Conservation (phyloP, 179 eudicot species). For the Beta lomatogona region DNA sequence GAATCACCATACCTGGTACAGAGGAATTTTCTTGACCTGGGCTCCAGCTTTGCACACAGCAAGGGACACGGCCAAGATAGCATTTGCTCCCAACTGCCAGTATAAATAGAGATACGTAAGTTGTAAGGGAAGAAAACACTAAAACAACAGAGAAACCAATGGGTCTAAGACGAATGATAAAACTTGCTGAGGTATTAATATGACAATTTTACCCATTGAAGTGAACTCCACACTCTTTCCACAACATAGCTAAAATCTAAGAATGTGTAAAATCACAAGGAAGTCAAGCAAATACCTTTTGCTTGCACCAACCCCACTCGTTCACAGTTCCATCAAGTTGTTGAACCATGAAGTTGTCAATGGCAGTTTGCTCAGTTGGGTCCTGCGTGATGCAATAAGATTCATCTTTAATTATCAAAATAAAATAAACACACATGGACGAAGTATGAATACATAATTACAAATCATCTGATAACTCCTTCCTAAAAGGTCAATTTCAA, state of each 20-base stretch:
- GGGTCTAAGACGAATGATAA: not conserved
- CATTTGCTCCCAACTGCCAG: conserved; percentile 49
- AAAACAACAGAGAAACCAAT: not conserved
- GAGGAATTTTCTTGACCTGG: conserved; percentile 40
- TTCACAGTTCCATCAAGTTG: conserved; percentile 88
- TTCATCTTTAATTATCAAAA: not conserved
- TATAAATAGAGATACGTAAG: not conserved
- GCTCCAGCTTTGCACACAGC: conserved; percentile 55
- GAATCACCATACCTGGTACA: conserved; percentile 36
- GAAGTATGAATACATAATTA: not conserved
- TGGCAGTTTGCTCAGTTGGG: conserved; percentile 80
- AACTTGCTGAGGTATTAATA: not conserved
- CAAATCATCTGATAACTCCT: not conserved
- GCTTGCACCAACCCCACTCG: conserved; percentile 99
- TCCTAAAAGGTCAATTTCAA: not conserved
- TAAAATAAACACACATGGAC: not conserved
- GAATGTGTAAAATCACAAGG: not conserved
- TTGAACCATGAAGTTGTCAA: conserved; percentile 97
- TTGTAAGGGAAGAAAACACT: not conserved
- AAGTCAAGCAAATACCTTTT: conserved; percentile 57
- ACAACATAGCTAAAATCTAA: conserved; percentile 7
- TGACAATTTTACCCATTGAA: not conserved
- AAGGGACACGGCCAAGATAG: conserved; percentile 51
- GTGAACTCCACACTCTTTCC: not conserved
- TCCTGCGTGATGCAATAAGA: conserved; percentile 46